phyloP scores from a whole-genome alignment of 305 asterid species.

The Rubia occidens region DNA sequence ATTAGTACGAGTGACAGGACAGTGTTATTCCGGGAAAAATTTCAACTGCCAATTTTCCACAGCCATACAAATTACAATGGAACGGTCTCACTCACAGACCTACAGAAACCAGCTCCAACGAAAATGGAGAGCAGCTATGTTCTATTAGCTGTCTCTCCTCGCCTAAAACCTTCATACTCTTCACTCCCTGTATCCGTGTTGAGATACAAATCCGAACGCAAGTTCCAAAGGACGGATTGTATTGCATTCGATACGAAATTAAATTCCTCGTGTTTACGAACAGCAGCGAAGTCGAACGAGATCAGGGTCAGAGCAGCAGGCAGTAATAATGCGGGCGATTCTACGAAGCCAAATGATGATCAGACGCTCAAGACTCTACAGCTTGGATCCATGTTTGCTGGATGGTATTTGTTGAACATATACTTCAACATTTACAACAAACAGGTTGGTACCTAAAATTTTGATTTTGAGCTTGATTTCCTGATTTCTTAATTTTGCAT shows the following conservation, averaged over 20 bases:
- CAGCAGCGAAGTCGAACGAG: slow-evolving; percentile 16
- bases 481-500: not conserved
- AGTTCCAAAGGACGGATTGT: not conserved
- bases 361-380: slow-evolving; percentile 25
- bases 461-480: not conserved
- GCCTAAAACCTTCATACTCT: slow-evolving; percentile 28
- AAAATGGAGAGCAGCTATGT: slow-evolving; percentile 15
- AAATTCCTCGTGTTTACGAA: slow-evolving; percentile 7
- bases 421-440: slow-evolving; percentile 80
- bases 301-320: slow-evolving; percentile 35
- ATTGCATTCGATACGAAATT: slow-evolving; percentile 10
- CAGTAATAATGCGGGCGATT: slow-evolving; percentile 23
- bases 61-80: slow-evolving; percentile 12
- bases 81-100: not conserved
- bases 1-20: not conserved
- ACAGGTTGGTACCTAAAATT: slow-evolving; percentile 35
- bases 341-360: slow-evolving; percentile 15
- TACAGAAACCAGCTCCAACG: not conserved
- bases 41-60: slow-evolving; percentile 4
- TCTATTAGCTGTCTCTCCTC: slow-evolving; percentile 29
- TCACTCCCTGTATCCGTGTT: slow-evolving; percentile 9
- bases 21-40: not conserved
- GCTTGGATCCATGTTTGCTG: slow-evolving; percentile 62
- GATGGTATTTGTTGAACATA: slow-evolving; percentile 68
- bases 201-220: slow-evolving; percentile 1